These are phyloP conservation scores for Chromosphaera perkinsii DNA, from an alignment of 208 protist species.

Conservation along the genomic window DNA sequence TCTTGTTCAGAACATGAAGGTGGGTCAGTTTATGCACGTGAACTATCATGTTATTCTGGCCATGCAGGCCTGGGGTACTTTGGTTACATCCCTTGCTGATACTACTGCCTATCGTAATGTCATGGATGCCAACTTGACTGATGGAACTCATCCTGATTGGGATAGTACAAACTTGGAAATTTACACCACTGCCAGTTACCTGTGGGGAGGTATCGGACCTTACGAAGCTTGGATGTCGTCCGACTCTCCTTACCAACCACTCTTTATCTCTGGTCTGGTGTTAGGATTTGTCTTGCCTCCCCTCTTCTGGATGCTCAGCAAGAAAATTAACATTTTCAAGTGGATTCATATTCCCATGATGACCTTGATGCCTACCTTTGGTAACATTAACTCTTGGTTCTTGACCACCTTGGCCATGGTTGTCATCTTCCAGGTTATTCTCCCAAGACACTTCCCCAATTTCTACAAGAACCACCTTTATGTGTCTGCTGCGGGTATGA, in stretches of 20 bases:
- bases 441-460: too few species aligned
- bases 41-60: too few species aligned
- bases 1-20: too few species aligned
- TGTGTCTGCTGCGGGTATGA: not conserved
- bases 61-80: too few species aligned
- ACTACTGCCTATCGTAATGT: not conserved
- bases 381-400: not conserved
- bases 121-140: too few species aligned
- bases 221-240: too few species aligned
- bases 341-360: conserved; percentile 1
- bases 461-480: not conserved
- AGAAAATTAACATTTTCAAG: not conserved
- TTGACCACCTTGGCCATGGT: too few species aligned
- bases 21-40: too few species aligned
- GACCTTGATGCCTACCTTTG: not conserved
- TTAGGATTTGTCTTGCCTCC: not conserved
- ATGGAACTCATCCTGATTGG: not conserved
- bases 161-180: not conserved
- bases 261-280: too few species aligned
- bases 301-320: not conserved
- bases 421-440: not conserved
- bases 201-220: too few species aligned
- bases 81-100: not conserved
- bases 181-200: not conserved
- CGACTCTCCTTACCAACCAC: not conserved